Conservation (phyloP, 352 stramenopile species). For the Poterioochromonas sp. region DNA sequence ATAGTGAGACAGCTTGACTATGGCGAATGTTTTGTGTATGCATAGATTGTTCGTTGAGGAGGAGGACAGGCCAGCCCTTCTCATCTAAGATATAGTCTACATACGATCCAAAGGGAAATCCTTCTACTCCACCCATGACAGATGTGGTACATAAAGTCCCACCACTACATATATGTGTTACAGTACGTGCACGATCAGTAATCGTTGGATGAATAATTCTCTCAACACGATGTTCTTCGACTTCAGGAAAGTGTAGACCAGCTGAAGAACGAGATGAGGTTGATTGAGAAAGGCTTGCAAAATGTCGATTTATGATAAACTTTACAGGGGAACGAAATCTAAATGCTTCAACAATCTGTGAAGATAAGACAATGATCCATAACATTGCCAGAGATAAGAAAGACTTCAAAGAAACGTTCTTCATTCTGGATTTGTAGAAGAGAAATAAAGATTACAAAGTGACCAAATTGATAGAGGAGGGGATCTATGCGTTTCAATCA, state of each 20-base stretch:
- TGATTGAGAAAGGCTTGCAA: no score
- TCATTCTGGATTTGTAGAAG: no score
- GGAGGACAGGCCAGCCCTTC: conserved; percentile 59
- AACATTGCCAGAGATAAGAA: no score
- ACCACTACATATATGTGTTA: conserved; percentile 45
- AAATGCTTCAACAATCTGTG: no score
- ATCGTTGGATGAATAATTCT: background rate
- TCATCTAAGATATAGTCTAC: conserved; percentile 74
- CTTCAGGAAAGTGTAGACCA: background rate
- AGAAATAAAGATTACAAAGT: no score
- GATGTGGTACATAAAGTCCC: conserved; percentile 46
- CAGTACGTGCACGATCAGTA: conserved; percentile 42
- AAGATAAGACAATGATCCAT: no score
- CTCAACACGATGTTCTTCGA: background rate
- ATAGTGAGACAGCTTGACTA: conserved; percentile 41
- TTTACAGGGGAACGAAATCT: no score
- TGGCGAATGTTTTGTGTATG: conserved; percentile 67
- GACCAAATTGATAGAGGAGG: no score
- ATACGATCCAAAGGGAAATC: conserved; percentile 64
- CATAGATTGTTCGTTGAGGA: conserved; percentile 68
- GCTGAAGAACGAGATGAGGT: no score
- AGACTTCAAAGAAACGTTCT: no score
- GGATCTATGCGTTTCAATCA: no score
- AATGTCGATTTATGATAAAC: no score
- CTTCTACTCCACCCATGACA: conserved; percentile 46